phyloP scores from a whole-genome alignment of 2,329 filamentous ascomycete species.

The Plenodomus biglobosus region DNA sequence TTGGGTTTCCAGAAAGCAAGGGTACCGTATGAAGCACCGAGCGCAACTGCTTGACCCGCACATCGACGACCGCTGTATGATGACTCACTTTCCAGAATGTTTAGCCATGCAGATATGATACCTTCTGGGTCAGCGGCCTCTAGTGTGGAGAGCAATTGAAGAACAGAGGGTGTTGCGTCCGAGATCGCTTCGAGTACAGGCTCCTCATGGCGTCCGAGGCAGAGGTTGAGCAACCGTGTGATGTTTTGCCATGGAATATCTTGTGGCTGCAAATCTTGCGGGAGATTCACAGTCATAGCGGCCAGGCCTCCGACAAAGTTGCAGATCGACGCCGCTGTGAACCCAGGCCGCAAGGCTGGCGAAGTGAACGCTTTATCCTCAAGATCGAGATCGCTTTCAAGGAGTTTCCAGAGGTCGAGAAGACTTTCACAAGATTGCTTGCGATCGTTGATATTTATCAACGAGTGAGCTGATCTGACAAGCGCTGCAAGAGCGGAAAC shows the following conservation, averaged over 20 bases:
- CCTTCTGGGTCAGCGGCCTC: conserved; percentile 11
- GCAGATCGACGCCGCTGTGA: conserved; percentile 64
- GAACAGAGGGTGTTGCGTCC: conserved; percentile 20
- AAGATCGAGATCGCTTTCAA: conserved; percentile 38
- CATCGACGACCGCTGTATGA: conserved; percentile 46
- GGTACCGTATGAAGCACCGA: conserved; percentile 44
- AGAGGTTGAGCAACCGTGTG: conserved; percentile 33
- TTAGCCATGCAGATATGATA: conserved; percentile 34
- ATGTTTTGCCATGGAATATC: conserved; percentile 20
- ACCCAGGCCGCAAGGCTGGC: conserved; percentile 60
- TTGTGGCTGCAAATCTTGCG: conserved; percentile 4
- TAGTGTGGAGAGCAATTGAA: conserved; percentile 20
- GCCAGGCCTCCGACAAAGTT: conserved; percentile 52
- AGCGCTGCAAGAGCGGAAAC: conserved; percentile 55
- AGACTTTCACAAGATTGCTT: conserved; percentile 11
- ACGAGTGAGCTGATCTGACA: conserved; percentile 8
- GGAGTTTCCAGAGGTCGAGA: conserved; percentile 34
- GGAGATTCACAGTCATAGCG: conserved; percentile 12
- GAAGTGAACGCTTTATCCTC: conserved; percentile 45
- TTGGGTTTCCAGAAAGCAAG: conserved; percentile 4
- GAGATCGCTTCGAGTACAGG: conserved; percentile 37
- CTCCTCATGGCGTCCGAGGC: conserved; percentile 41
- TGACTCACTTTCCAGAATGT: conserved; percentile 37
- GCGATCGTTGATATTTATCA: background rate
- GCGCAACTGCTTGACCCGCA: conserved; percentile 49